A percentile compares a stretch with the other conserved stretches of the same genome.
phyloP scores from a whole-genome alignment of 176 grass and related monocot genomes.

The Melocanna baccifera region DNA sequence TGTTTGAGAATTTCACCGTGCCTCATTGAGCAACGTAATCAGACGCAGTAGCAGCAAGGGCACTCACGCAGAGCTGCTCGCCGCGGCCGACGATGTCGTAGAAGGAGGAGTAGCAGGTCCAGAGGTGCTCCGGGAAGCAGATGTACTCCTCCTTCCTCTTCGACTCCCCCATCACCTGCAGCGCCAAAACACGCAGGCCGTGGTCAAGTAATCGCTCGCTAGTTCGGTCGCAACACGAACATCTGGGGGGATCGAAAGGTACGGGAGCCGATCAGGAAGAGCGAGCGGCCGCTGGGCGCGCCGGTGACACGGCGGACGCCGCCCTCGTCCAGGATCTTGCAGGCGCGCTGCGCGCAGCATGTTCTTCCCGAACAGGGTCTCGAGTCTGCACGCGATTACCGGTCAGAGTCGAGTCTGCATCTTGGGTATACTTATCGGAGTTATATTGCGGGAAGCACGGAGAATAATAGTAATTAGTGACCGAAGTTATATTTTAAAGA shows the following conservation, averaged over 20 bases:
- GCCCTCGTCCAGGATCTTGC: constrained; percentile 82
- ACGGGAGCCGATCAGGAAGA: constrained; percentile 63
- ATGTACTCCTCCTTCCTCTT: constrained; percentile 94
- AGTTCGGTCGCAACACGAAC: neutral
- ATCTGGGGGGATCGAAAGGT: neutral
- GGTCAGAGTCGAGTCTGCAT: neutral
- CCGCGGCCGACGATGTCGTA: constrained; percentile 82
- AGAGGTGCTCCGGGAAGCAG: constrained; percentile 90
- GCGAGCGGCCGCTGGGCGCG: constrained; percentile 63
- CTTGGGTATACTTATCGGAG: too few relatives aligned
- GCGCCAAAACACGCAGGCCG: neutral
- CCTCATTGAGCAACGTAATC: neutral
- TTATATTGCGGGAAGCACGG: too few relatives aligned
- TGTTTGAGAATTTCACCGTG: neutral
- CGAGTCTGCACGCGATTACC: constrained; percentile 42
- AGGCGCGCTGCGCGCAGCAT: constrained; percentile 81
- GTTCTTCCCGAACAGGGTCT: constrained; percentile 90
- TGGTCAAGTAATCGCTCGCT: neutral
- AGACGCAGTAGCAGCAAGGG: neutral
- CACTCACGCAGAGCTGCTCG: constrained; percentile 73
- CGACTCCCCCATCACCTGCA: constrained; percentile 85
- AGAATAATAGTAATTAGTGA: too few relatives aligned
- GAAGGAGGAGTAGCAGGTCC: constrained; percentile 97
- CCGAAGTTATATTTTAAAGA: too few relatives aligned
- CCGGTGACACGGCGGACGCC: constrained; percentile 68